Conservation (phyloP, 2,329 filamentous ascomycete genomes). For the Colletotrichum magnum region DNA sequence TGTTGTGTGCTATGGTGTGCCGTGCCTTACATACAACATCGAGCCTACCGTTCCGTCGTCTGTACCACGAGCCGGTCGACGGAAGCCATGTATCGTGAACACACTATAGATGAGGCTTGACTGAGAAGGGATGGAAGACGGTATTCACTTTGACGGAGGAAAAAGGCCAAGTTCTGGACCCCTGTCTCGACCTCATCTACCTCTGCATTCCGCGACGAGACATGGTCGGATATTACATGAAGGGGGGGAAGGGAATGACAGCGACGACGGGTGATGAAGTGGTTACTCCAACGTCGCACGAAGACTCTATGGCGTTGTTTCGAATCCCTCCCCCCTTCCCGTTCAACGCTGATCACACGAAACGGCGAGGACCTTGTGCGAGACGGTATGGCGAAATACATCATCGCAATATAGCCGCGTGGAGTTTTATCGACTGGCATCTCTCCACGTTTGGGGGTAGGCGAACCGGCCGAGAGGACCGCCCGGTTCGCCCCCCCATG, state of each 20-base stretch:
- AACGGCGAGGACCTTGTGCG: no score
- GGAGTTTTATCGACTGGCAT: no score
- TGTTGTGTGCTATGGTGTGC: background rate
- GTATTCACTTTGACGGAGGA: background rate
- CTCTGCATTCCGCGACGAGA: slow-evolving; percentile 14
- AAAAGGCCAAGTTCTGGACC: slow-evolving; percentile 8
- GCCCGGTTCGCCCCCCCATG: background rate
- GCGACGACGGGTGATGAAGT: no score
- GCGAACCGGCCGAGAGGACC: slow-evolving; percentile 15
- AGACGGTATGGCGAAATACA: no score
- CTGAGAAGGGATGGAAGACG: slow-evolving; percentile 7
- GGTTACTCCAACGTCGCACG: background rate
- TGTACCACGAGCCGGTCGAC: background rate
- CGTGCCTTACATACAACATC: slow-evolving; percentile 10
- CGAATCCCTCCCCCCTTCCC: no score
- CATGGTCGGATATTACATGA: background rate
- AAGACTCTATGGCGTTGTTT: background rate
- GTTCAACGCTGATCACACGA: no score
- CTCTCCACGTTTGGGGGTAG: background rate
- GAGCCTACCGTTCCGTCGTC: background rate
- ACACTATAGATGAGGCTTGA: slow-evolving; percentile 17
- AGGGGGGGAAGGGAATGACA: background rate
- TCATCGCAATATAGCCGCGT: no score
- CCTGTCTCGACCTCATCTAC: slow-evolving; percentile 32
- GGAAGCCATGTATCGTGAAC: background rate